A percentile compares a stretch with the other conserved stretches of the same genome.
Conservation (phyloP, 2,329 filamentous ascomycete species). For the Ascochyta rabiei region DNA sequence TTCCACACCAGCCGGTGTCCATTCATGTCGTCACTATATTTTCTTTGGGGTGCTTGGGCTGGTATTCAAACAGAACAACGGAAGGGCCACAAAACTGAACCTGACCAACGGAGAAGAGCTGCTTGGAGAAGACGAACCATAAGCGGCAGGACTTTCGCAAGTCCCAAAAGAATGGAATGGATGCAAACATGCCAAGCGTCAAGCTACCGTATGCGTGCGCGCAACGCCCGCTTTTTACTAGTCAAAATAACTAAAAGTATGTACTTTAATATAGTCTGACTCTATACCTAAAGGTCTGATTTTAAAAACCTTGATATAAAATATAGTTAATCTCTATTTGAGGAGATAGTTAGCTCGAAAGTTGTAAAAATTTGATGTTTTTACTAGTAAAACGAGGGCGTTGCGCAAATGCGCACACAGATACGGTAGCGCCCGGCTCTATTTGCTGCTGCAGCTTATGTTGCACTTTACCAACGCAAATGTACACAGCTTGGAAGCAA, state of each 20-base stretch:
- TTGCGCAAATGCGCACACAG: no score
- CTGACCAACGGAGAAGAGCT: not conserved
- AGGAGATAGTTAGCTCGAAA: no score
- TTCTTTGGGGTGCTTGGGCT: not conserved
- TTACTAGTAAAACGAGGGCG: no score
- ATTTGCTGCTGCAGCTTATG: not conserved
- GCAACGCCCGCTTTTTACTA: no score
- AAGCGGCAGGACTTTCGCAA: not conserved
- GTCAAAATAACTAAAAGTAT: no score
- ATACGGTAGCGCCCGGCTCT: not conserved
- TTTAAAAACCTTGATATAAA: no score
- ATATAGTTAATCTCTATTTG: no score
- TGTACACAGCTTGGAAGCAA: not conserved
- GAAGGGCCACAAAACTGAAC: not conserved
- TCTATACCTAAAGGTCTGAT: no score
- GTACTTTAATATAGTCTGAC: no score
- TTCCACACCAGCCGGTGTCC: not conserved
- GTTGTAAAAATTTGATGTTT: no score
- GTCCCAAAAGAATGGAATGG: not conserved
- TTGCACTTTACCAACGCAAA: not conserved
- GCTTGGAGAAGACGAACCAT: not conserved
- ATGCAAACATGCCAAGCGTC: constrained; percentile 4
- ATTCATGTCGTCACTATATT: not conserved
- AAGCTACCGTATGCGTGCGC: no score
- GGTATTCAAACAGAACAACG: not conserved